Conservation (phyloP, 2,329 filamentous ascomycete genomes). For the Elsinoe batatas region DNA sequence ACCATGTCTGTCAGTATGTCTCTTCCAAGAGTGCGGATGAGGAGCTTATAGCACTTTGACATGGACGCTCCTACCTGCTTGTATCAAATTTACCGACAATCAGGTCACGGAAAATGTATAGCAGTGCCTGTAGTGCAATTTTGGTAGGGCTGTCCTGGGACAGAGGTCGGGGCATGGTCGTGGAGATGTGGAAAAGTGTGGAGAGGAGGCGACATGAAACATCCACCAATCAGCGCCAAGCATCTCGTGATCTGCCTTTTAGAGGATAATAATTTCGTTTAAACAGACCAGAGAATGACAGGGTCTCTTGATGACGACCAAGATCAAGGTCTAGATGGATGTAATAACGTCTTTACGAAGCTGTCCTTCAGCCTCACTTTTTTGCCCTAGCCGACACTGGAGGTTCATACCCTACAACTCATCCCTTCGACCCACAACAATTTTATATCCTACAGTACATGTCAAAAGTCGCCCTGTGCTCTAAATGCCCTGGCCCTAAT, state of each 20-base stretch:
- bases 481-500: not conserved
- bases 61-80: slow-evolving; percentile 1
- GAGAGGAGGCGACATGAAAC: not conserved
- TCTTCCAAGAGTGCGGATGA: slow-evolving; percentile 1
- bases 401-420: not conserved
- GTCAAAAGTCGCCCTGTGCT: slow-evolving; percentile 5
- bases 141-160: not conserved
- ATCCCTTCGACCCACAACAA: not conserved
- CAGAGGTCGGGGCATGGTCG: not conserved
- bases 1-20: not conserved
- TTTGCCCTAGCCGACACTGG: not conserved
- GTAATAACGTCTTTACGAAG: not conserved
- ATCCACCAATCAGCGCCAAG: slow-evolving; percentile 16
- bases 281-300: not conserved
- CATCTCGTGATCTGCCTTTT: not conserved
- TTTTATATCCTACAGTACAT: slow-evolving; percentile 6
- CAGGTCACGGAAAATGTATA: slow-evolving; percentile 8
- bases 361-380: not conserved
- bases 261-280: not conserved
- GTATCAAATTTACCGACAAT: slow-evolving; percentile 10
- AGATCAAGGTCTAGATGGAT: not conserved
- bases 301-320: not conserved
- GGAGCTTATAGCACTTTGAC: slow-evolving; percentile 9
- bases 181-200: slow-evolving; percentile 7
- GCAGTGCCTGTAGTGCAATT: not conserved